Base-by-base conservation (phyloP, 441 rosid genomes). In the Euphorbia schlechtendalii region DNA sequence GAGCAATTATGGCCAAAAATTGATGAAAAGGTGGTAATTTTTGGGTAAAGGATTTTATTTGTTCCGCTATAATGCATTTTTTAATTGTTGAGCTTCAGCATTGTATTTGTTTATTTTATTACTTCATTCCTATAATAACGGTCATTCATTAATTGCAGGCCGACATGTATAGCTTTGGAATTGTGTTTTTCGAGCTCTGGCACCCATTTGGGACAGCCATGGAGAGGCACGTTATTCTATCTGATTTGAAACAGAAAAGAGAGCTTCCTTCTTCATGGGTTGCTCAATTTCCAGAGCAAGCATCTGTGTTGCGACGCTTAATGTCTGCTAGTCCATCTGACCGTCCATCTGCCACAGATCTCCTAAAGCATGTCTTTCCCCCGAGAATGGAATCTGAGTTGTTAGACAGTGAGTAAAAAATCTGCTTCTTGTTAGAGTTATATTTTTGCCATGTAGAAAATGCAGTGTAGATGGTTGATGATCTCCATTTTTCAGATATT, bases 1-100 rank as follows among this genome's bases (percentile, higher is more conserved):
- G 99, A 94, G 78, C 99, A 94, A 77, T 83, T 88, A 45, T 90
- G 97, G 99, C 97, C 99, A 63, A 94, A 86, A 83, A 90, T 94
- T 69, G 96, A 94, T 80, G 99, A 94, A 79, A 94, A 89, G 96
- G 97, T 94, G 25, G 96, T 94, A n/a, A 73, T 56, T 66, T 17
- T 65, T 61, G 68, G 51, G 72, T 68, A 40, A 56, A 48, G 25
- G 59, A 54, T 67, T 70, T 59, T 69, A 72, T 64, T 66, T 65
- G 57, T 59, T 67, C 48, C 43, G 63, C 48, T 57, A 61, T 49
- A 58, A 43, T 60, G 25, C 41, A 22, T 55, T 24, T 55, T 36
- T 13, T 55, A 15, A 30, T 49, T 69, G 28, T 62, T 56, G 38
- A 8, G 41, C 53, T 66, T 13, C 32, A 30, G 57, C 24, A 49